Conservation (phyloP, 148 eudicot species). For the Rhododendron kiyosumense region DNA sequence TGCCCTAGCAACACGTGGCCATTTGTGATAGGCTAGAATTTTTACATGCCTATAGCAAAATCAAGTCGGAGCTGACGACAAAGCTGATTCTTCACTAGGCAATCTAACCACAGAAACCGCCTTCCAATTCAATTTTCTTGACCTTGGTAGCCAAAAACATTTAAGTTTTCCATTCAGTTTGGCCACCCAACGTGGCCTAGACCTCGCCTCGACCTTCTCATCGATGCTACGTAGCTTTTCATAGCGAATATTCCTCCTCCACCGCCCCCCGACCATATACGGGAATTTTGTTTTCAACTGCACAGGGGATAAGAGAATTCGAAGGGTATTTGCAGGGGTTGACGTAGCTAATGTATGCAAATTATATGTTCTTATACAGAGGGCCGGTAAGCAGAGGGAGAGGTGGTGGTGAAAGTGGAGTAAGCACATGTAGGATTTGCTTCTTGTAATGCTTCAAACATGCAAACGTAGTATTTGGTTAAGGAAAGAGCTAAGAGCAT, state of each 20-base stretch:
- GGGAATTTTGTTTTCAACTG: too few species aligned
- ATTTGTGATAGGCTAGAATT: too few species aligned
- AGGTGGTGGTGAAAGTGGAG: neutral
- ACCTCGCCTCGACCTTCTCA: neutral
- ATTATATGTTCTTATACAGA: too few species aligned
- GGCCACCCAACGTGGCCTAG: slow-evolving; percentile 23
- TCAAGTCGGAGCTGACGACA: too few species aligned
- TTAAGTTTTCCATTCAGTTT: slow-evolving; percentile 23
- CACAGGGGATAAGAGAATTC: too few species aligned
- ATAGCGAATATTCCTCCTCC: too few species aligned
- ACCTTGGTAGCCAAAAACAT: slow-evolving; percentile 26
- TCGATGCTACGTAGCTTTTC: slow-evolving; percentile 18
- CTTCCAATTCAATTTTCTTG: slow-evolving; percentile 43
- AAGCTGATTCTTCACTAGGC: neutral
- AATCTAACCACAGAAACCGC: slow-evolving; percentile 22
- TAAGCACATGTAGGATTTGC: neutral
- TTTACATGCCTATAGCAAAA: too few species aligned
- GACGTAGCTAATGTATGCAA: too few species aligned
- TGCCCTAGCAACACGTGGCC: too few species aligned
- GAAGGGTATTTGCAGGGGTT: too few species aligned
- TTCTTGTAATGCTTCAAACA: slow-evolving; percentile 3
- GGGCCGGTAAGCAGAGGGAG: neutral
- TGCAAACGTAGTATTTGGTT: neutral
- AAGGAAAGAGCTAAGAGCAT: neutral
- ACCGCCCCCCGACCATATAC: too few species aligned